Conservation (phyloP, 305 asterid species). For the Fraxinus paxiana region DNA sequence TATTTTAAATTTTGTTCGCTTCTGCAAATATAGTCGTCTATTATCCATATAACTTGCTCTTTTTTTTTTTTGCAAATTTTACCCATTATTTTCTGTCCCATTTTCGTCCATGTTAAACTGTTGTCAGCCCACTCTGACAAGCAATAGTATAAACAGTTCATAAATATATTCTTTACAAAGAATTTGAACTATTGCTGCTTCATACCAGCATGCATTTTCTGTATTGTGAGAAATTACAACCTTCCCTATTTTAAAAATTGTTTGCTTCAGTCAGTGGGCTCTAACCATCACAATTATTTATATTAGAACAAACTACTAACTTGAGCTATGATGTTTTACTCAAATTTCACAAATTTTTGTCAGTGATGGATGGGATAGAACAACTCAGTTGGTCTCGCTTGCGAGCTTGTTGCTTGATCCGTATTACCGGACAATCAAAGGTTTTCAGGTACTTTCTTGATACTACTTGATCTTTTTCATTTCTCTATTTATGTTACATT, state of each 20-base stretch:
- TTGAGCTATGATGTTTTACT: slow-evolving; percentile 20
- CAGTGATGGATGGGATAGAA: slow-evolving; percentile 99
- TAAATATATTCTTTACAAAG: neutral
- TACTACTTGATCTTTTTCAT: slow-evolving; percentile 18
- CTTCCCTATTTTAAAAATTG: slow-evolving; percentile 14
- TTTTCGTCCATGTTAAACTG: slow-evolving; percentile 4
- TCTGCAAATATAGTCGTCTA: neutral
- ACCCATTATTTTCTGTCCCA: neutral
- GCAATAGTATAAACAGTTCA: slow-evolving; percentile 3
- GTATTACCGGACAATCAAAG: slow-evolving; percentile 83
- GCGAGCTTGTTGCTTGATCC: slow-evolving; percentile 97
- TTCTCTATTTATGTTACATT: slow-evolving; percentile 2
- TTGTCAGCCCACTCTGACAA: neutral
- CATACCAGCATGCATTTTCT: slow-evolving; percentile 3
- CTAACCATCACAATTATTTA: neutral
- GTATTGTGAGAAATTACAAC: slow-evolving; percentile 4
- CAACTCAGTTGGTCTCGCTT: slow-evolving; percentile 88
- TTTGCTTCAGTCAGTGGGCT: slow-evolving; percentile 16
- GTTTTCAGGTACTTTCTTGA: slow-evolving; percentile 73
- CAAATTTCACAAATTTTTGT: slow-evolving; percentile 19
- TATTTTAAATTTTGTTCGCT: slow-evolving; percentile 7
- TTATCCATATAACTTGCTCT: neutral
- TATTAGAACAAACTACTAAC: slow-evolving; percentile 2
- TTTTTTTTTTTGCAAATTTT: neutral
- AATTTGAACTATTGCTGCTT: neutral